Percentiles rank a stretch among this genome's conserved stretches.
Conservation (phyloP, 768 basidiomycete genomes). For the Russula vinacea region DNA sequence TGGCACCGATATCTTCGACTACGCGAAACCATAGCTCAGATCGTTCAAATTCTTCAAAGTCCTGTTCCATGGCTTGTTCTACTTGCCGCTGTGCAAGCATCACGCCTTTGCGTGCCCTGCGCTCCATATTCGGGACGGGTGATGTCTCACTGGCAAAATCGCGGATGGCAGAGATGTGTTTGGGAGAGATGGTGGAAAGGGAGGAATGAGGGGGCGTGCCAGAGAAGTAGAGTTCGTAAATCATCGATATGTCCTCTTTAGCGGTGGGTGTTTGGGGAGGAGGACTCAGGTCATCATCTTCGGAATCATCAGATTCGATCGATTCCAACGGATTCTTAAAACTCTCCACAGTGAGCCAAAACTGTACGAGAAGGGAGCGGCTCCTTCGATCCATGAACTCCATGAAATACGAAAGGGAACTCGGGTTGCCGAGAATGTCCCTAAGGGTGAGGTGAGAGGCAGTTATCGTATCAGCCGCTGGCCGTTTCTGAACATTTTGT, state of each 20-base stretch:
- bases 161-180: conserved; percentile 67
- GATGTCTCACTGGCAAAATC: conserved; percentile 52
- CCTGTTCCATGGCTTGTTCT: conserved; percentile 85
- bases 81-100: conserved; percentile 83
- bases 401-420: conserved; percentile 92
- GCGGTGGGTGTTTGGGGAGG: conserved; percentile 55
- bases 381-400: conserved; percentile 95
- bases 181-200: conserved; percentile 61
- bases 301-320: conserved; percentile 54
- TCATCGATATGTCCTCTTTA: conserved; percentile 84
- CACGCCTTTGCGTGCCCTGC: conserved; percentile 70
- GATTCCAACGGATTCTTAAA: conserved; percentile 96
- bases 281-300: conserved; percentile 59
- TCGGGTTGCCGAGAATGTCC: conserved; percentile 83
- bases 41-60: conserved; percentile 83
- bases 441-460: conserved; percentile 60
- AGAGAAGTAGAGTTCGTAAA: conserved; percentile 85
- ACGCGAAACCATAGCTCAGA: conserved; percentile 94
- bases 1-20: conserved; percentile 59
- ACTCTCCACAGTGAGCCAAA: conserved; percentile 96
- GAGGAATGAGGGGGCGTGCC: conserved; percentile 50
- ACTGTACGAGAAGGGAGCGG: conserved; percentile 84
- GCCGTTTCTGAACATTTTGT: conserved; percentile 38
- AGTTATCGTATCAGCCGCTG: conserved; percentile 39
- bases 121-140: conserved; percentile 44